A percentile compares a stretch with the other conserved stretches of the same genome.
Conservation (phyloP, 1,284 basidiomycete species). For the Lentinus polychrous region DNA sequence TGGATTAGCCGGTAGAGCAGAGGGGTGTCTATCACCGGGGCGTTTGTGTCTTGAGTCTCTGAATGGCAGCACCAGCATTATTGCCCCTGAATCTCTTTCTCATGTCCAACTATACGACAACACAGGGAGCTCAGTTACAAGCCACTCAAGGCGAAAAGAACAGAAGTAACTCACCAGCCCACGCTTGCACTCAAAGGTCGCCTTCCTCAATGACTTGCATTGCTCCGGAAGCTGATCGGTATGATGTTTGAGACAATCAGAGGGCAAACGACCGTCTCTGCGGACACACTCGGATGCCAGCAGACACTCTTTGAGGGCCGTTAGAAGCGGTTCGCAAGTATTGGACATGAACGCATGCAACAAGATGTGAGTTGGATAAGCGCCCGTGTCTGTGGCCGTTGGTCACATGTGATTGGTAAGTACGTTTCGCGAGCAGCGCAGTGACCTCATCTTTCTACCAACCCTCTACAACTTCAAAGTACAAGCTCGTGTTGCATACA, state of each 20-base stretch:
- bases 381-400: too few relatives aligned
- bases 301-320: slow-evolving; percentile 73
- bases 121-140: background rate
- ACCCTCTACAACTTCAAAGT: background rate
- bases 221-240: slow-evolving; percentile 66
- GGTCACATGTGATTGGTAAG: too few relatives aligned
- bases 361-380: background rate
- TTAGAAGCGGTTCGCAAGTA: slow-evolving; percentile 67
- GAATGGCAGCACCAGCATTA: slow-evolving; percentile 34
- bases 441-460: background rate
- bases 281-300: slow-evolving; percentile 79
- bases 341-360: slow-evolving; percentile 55
- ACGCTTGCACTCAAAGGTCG: slow-evolving; percentile 82
- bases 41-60: slow-evolving; percentile 6
- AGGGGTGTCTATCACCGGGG: background rate
- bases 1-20: too few relatives aligned
- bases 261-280: slow-evolving; percentile 65
- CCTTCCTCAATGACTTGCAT: slow-evolving; percentile 68
- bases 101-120: slow-evolving; percentile 64
- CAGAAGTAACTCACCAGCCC: slow-evolving; percentile 64
- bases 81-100: slow-evolving; percentile 77
- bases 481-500: too few relatives aligned
- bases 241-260: slow-evolving; percentile 73
- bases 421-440: too few relatives aligned
- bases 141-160: background rate